Evolutionary conservation across 1,284 basidiomycete genomes (phyloP), one percentile per base, ranked within the genome.

Genomic region (Trametes pubescens): DNA sequence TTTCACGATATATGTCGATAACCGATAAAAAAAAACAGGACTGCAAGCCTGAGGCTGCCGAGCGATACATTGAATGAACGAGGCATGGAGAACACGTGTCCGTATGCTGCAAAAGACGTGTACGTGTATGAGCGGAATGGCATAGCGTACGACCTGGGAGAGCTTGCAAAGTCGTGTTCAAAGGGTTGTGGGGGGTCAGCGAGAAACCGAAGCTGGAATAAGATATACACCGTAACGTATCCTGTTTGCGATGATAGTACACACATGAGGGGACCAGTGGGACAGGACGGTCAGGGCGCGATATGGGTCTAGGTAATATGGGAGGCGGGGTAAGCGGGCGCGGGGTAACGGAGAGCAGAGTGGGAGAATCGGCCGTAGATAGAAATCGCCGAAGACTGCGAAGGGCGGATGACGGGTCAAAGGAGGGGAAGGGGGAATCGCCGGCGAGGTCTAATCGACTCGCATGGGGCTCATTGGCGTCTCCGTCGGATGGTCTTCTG

Each of bases 391-490:
- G 51, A 3, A 52, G n/a, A 21, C 13, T 21, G 51, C 34, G 11
- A 24, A 24, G 44, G 22, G 49, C 2, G 29, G 3, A 40, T 14
- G 18, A 6, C 21, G 52, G 51, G 24, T 26, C 13, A 22, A 7
- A 24, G 5, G 21, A 24, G 9, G 24, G 29, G 26, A 57, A n/a
- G 18, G 13, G 2, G 29, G 13, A 29, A 24, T 18, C 16, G 40
- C 6, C 18, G 14, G 37, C n/a, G 29, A 14, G 26, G 35, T 52
- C 65, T 38, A 75, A 51, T 74, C 74, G 10, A 76, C 66, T 35
- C 73, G 59, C 75, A 76, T 75, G 9, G 73, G 73, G 37, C 73
- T 75, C 58, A 73, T 72, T 11, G 75, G 74, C 21, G 65, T 64
- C 51, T 73, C 70, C 32, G 72, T 53, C 14, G 67, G 60, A 21